These are phyloP conservation scores for Dalbergia cultrata DNA, from an alignment of 306 rosid genomes.

Conservation along the genomic window DNA sequence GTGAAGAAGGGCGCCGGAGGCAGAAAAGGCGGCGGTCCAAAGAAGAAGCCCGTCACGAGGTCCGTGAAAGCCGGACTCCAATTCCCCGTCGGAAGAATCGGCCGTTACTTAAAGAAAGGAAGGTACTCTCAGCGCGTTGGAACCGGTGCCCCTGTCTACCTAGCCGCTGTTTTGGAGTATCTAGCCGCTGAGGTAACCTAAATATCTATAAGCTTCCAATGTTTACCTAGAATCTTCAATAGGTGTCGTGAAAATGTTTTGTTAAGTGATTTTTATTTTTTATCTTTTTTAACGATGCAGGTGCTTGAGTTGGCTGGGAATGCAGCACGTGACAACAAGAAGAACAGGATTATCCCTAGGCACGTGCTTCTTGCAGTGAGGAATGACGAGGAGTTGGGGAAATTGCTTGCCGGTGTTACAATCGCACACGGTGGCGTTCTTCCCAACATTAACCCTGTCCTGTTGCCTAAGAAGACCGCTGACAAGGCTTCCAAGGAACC, in stretches of 20 bases:
- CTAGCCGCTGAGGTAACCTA: conserved; percentile 72
- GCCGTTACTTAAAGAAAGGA: conserved; percentile 69
- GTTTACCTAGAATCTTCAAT: not conserved
- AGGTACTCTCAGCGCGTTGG: conserved; percentile 73
- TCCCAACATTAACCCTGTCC: conserved; percentile 82
- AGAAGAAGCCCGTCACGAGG: conserved; percentile 69
- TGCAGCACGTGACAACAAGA: conserved; percentile 92
- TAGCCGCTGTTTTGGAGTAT: conserved; percentile 77
- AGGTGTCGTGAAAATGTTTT: too few species aligned
- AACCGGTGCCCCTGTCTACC: conserved; percentile 69
- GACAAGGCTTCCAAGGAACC: conserved; percentile 60
- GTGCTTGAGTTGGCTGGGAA: conserved; percentile 92
- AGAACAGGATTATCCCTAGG: conserved; percentile 78
- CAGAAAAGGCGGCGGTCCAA: conserved; percentile 59
- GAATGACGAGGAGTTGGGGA: conserved; percentile 89
- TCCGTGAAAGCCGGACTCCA: conserved; percentile 78
- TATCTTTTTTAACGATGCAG: conserved; percentile 29
- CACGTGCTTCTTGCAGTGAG: conserved; percentile 81
- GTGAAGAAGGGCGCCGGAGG: conserved; percentile 65
- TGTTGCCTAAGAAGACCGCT: conserved; percentile 72
- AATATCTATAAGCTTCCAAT: too few species aligned
- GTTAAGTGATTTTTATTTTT: not conserved
- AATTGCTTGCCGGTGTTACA: conserved; percentile 81
- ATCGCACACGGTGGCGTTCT: conserved; percentile 92
- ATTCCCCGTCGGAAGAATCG: conserved; percentile 78